Evolutionary conservation across 495 filamentous ascomycete genomes (phyloP), one percentile per base, ranked within the genome.

Genomic region (Tuber melanosporum): DNA sequence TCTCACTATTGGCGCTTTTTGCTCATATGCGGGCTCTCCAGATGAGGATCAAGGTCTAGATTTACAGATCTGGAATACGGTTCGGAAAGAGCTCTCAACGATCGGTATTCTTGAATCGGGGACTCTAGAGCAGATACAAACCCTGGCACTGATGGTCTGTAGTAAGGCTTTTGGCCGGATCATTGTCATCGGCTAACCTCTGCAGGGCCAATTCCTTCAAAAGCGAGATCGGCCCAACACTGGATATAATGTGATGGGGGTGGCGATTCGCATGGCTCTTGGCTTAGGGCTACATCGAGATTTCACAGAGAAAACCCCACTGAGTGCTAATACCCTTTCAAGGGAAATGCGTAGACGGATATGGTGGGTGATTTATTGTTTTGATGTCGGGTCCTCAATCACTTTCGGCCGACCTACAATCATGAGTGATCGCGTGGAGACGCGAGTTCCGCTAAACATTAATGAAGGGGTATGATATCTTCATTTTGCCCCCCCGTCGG

Each of bases 151-250:
- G 39, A 84, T 84, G 75, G 80, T 77, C 77, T 79, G 71, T 75
- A 78, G 52, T 73, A 73, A 26, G 47, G 15, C 41, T 32, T 74
- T 42, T 49, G n/a, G 19, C 57, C n/a, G 45, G 14, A 44, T 46
- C 57, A 77, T 72, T 62, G 57, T 20, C 72, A 73, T 57, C 62
- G 75, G 76, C 72, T 73, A 42, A 73, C 69, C 2, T 82, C 74
- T 76, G 74, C 77, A 88, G 79, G 87, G 87, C 71, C 87, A 89
- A 74, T 88, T 88, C 80, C 85, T 86, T 3, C 88, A 89, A 80
- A 89, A 89, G 78, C 83, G 87, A 43, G 86, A 88, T 78, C 87
- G 88, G 75, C 88, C 87, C 19, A 89, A 89, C 74, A 88, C 87
- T 0, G 87, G 87, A 15, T 89, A 87, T 83, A 89, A 85, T 76